Base-by-base conservation (phyloP, 2,329 filamentous ascomycete species). In the Fusarium metavorans region DNA sequence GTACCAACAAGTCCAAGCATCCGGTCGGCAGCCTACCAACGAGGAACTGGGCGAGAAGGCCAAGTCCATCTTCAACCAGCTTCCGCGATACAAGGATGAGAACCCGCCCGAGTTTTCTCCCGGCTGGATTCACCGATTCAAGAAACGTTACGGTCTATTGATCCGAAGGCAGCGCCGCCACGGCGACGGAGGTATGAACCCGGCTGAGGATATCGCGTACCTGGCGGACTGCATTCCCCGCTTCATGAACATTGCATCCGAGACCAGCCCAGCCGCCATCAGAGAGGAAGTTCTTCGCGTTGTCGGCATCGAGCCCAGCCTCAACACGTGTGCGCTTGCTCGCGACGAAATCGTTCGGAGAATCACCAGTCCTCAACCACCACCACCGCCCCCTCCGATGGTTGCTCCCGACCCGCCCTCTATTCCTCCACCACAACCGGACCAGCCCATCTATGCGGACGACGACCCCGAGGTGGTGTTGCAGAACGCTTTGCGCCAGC, bases 101-200 rank as follows among this genome's bases (percentile, higher is more conserved):
- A 81, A 82, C n/a, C 83, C 89, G 2, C 89, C 89, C 56, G 89
- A 91, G 80, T 91, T 91, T 79, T 91, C 89, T 0, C 89, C 89
- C 0, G 89, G 89, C 45, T 91, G 89, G 89, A 91, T 91, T 67
- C 89, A 91, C 75, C 86, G 89, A 39, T 91, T 91, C 82, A 91
- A 91, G 82, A 91, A 91, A 79, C 86, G 89, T 13, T 91, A 91
- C 68, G 89, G 89, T 0, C 83, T 91, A 18, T 83, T 91, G 20
- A 86, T 91, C 56, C 81, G 89, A 39, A 87, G 89, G 61, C 88
- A 90, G 75, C 87, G 89, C 23, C 86, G 88, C 1, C 86, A 87
- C 73, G 85, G 85, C 23, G 86, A 86, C 59, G 84, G 83, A 1
- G 83, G 83, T 20, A 72, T 84, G 41, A 87, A 88, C 73, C 84